Conservation (phyloP, 1,139 yeast species). For the Blastobotrys ciferrii region DNA sequence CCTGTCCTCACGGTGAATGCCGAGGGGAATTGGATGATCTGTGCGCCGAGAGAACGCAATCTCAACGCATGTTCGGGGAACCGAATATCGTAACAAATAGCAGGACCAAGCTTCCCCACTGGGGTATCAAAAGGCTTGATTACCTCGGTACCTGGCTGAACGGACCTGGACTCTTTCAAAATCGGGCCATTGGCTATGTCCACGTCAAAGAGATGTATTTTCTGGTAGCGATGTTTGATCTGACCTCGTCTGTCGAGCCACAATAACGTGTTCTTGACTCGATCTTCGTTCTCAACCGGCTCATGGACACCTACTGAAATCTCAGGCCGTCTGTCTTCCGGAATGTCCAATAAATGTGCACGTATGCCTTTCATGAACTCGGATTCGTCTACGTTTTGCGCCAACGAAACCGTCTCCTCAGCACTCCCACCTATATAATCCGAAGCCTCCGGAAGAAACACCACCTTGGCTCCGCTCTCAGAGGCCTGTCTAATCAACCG, state of each 20-base stretch:
- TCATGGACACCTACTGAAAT: slow-evolving; percentile 83
- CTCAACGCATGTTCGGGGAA: slow-evolving; percentile 79
- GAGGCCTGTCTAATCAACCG: slow-evolving; percentile 64
- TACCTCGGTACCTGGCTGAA: slow-evolving; percentile 68
- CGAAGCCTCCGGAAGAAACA: slow-evolving; percentile 90
- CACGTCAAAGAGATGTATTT: slow-evolving; percentile 86
- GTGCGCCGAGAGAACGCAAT: slow-evolving; percentile 70
- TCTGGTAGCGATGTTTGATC: slow-evolving; percentile 68
- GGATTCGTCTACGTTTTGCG: slow-evolving; percentile 48
- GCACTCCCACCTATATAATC: slow-evolving; percentile 80
- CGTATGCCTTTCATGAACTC: slow-evolving; percentile 52
- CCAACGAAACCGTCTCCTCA: slow-evolving; percentile 59
- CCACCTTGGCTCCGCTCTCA: slow-evolving; percentile 53
- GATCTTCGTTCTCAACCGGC: slow-evolving; percentile 44
- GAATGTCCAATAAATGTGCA: slow-evolving; percentile 43
- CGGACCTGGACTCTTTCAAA: slow-evolving; percentile 71
- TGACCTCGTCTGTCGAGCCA: slow-evolving; percentile 69
- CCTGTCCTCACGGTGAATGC: slow-evolving; percentile 94
- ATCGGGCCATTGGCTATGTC: slow-evolving; percentile 59
- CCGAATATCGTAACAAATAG: slow-evolving; percentile 83
- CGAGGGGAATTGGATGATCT: slow-evolving; percentile 76
- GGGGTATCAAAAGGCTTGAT: slow-evolving; percentile 58
- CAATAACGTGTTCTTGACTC: slow-evolving; percentile 68
- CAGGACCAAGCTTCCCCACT: slow-evolving; percentile 65
- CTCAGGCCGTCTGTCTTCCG: slow-evolving; percentile 35